Conservation (phyloP, 345 rosid genomes). For the Eucalyptus coolabah region DNA sequence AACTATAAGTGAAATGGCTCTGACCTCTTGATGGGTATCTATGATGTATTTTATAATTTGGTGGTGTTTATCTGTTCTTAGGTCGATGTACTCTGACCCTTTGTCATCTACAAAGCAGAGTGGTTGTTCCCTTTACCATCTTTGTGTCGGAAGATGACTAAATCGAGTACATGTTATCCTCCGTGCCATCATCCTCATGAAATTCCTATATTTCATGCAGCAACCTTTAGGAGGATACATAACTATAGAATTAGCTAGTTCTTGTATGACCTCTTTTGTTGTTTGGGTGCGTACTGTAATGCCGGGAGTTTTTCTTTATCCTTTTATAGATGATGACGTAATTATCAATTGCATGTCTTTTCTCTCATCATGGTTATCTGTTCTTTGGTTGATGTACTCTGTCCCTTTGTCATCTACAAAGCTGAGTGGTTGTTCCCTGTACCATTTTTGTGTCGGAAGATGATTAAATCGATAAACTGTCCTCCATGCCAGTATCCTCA, state of each 20-base stretch:
- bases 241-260: not conserved
- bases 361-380: not conserved
- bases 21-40: not conserved
- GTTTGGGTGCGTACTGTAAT: not conserved
- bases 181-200: conserved; percentile 2
- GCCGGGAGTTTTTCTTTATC: not conserved
- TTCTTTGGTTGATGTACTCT: not conserved
- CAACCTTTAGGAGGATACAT: conserved; percentile 5
- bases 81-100: not conserved
- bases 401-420: conserved; percentile 10
- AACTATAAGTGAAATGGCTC: not conserved
- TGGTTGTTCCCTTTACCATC: conserved; percentile 2
- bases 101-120: conserved; percentile 37
- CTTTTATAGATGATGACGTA: not conserved
- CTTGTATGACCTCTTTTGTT: not conserved
- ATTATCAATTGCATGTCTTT: not conserved
- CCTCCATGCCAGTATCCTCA: not conserved
- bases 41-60: not conserved
- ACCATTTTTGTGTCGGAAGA: conserved; percentile 18
- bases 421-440: conserved; percentile 2
- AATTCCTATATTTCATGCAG: not conserved
- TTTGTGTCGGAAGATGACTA: conserved; percentile 50
- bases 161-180: not conserved
- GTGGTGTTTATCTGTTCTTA: not conserved
- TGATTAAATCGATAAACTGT: conserved; percentile 4